Conservation (phyloP, 2,329 filamentous ascomycete species). For the Zymoseptoria tritici region DNA sequence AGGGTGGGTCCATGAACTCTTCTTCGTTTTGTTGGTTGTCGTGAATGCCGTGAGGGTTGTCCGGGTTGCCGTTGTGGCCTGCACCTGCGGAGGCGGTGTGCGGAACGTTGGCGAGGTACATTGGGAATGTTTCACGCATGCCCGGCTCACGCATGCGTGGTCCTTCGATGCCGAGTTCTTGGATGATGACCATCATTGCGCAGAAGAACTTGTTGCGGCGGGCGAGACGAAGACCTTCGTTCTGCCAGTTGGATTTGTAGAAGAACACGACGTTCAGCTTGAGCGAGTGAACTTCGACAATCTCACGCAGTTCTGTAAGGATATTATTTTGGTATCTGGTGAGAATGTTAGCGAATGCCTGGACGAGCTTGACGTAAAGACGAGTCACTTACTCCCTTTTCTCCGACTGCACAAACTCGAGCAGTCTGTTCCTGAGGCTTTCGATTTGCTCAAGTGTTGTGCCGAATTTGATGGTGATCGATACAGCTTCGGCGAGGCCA, state of each 20-base stretch:
- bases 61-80: constrained; percentile 38
- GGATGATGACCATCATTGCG: constrained; percentile 79
- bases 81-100: constrained; percentile 37
- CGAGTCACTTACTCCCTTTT: constrained; percentile 59
- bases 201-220: constrained; percentile 92
- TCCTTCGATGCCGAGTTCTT: constrained; percentile 76
- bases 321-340: constrained; percentile 66
- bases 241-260: constrained; percentile 96
- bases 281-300: constrained; percentile 77
- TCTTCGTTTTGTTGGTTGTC: constrained; percentile 12
- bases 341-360: neutral
- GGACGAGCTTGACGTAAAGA: neutral
- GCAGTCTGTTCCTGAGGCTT: constrained; percentile 66
- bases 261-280: constrained; percentile 92
- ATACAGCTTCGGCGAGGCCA: constrained; percentile 76
- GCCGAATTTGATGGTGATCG: constrained; percentile 79
- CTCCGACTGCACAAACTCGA: constrained; percentile 75
- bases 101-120: constrained; percentile 52
- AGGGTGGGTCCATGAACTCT: constrained; percentile 33
- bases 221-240: constrained; percentile 80
- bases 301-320: constrained; percentile 71
- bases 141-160: constrained; percentile 67
- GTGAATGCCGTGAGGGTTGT: constrained; percentile 37
- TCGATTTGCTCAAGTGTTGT: constrained; percentile 79
- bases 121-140: constrained; percentile 57